Evolutionary conservation across 345 rosid genomes (phyloP).

Genomic region (Syzygium grande): DNA sequence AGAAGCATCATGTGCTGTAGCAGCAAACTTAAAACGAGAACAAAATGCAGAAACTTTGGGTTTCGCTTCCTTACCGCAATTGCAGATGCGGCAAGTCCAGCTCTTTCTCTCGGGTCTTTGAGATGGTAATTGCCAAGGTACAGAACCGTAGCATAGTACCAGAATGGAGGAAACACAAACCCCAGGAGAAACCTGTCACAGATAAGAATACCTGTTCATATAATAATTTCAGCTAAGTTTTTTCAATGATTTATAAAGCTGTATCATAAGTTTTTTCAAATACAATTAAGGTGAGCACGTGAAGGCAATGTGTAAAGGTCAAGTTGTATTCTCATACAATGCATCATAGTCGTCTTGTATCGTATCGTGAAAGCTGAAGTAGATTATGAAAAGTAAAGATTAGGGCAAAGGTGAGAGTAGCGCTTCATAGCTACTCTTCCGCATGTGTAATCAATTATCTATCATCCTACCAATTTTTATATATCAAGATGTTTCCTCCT

Average conservation of each 20-base stretch:
- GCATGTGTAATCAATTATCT: neutral
- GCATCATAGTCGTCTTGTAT: fast-evolving
- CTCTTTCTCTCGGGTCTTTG: slow-evolving; percentile 19
- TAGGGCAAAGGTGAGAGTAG: neutral
- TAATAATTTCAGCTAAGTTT: neutral
- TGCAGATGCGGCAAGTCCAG: slow-evolving; percentile 32
- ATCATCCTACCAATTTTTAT: neutral
- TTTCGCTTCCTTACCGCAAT: slow-evolving; percentile 13
- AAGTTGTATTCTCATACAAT: neutral
- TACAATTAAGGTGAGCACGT: too few relatives aligned
- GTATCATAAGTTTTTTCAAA: neutral
- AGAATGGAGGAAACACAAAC: slow-evolving; percentile 11
- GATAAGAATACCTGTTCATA: neutral
- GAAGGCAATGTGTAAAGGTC: neutral
- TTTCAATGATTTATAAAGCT: neutral
- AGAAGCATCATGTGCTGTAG: neutral
- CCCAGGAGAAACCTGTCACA: slow-evolving; percentile 15
- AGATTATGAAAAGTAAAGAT: fast-evolving
- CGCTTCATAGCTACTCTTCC: neutral
- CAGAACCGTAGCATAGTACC: slow-evolving; percentile 19
- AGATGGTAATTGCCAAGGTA: slow-evolving; percentile 7
- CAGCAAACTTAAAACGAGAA: neutral
- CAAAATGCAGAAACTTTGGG: neutral
- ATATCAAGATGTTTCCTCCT: neutral
- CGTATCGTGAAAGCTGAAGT: neutral